These are phyloP conservation scores for Tolypocladium sp. DNA, from an alignment of 2,329 filamentous ascomycete species.

Conservation along the genomic window DNA sequence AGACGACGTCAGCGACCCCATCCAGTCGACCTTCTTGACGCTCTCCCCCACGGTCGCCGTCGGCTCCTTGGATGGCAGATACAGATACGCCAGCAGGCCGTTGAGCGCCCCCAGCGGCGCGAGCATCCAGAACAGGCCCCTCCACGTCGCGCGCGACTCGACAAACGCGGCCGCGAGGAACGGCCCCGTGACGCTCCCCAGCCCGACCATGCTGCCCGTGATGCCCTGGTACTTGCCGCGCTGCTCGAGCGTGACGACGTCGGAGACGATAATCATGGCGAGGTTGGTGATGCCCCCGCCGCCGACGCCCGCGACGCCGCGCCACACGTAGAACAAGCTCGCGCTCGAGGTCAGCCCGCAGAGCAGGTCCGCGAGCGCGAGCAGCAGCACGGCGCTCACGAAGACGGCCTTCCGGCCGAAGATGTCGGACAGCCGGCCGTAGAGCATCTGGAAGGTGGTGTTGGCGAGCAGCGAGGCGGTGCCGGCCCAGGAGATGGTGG, in stretches of 20 bases:
- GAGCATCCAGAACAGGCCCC: slow-evolving; percentile 36
- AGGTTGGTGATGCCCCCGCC: slow-evolving; percentile 51
- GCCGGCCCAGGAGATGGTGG: slow-evolving; percentile 47
- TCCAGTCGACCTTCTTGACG: slow-evolving; percentile 48
- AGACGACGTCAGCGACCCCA: slow-evolving; percentile 44
- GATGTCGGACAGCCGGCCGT: slow-evolving; percentile 53
- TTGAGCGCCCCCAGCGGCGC: slow-evolving; percentile 38
- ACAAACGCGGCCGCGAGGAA: slow-evolving; percentile 33
- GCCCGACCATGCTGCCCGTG: slow-evolving; percentile 26
- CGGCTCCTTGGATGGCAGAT: slow-evolving; percentile 41
- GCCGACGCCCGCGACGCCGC: slow-evolving; percentile 51
- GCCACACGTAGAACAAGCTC: slow-evolving; percentile 51
- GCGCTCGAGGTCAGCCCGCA: slow-evolving; percentile 48
- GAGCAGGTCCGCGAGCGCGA: slow-evolving; percentile 47
- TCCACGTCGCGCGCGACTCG: slow-evolving; percentile 25
- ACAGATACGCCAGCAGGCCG: slow-evolving; percentile 34
- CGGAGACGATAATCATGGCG: slow-evolving; percentile 52
- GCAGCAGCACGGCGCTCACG: slow-evolving; percentile 39
- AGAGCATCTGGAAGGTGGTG: slow-evolving; percentile 56
- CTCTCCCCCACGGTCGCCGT: slow-evolving; percentile 37
- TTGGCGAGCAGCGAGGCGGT: slow-evolving; percentile 45
- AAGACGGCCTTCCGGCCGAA: slow-evolving; percentile 52
- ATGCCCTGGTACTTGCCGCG: slow-evolving; percentile 46
- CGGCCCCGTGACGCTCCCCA: slow-evolving; percentile 32
- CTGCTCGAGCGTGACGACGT: slow-evolving; percentile 49